phyloP scores from a whole-genome alignment of 495 filamentous ascomycete genomes.

The Pyrenula massariospora region DNA sequence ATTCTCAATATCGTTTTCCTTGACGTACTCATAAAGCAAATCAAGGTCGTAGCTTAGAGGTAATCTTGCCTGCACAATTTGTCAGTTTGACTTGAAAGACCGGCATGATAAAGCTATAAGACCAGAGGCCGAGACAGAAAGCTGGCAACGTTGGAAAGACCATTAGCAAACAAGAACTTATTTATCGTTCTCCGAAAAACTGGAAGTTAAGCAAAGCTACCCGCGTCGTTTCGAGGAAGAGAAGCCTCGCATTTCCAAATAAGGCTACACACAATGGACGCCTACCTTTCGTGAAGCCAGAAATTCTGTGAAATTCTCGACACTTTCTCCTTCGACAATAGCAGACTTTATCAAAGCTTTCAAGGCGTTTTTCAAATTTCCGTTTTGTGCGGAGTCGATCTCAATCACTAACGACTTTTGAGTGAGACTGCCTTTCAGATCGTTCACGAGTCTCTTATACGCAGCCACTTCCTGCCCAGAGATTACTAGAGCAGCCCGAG shows the following conservation, averaged over 20 bases:
- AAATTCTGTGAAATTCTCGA: slow-evolving; percentile 30
- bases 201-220: no score
- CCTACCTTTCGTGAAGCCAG: slow-evolving; percentile 42
- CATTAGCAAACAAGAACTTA: no score
- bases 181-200: no score
- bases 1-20: slow-evolving; percentile 39
- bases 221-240: no score
- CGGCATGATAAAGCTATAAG: neutral
- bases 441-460: neutral
- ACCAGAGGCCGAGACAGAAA: neutral
- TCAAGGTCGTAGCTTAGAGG: slow-evolving; percentile 87
- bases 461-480: neutral
- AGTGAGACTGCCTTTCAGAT: slow-evolving; percentile 25
- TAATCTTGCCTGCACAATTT: slow-evolving; percentile 43
- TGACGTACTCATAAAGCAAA: slow-evolving; percentile 57
- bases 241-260: no score
- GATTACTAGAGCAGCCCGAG: neutral
- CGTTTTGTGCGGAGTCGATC: slow-evolving; percentile 63
- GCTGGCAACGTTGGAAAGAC: no score
- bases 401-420: slow-evolving; percentile 47
- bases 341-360: slow-evolving; percentile 73
- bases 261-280: no score
- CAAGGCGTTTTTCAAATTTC: slow-evolving; percentile 71
- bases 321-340: slow-evolving; percentile 40
- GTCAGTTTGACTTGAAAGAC: slow-evolving; percentile 9